phyloP scores from a whole-genome alignment of 148 eudicot species.

The Rhododendron ovatum region DNA sequence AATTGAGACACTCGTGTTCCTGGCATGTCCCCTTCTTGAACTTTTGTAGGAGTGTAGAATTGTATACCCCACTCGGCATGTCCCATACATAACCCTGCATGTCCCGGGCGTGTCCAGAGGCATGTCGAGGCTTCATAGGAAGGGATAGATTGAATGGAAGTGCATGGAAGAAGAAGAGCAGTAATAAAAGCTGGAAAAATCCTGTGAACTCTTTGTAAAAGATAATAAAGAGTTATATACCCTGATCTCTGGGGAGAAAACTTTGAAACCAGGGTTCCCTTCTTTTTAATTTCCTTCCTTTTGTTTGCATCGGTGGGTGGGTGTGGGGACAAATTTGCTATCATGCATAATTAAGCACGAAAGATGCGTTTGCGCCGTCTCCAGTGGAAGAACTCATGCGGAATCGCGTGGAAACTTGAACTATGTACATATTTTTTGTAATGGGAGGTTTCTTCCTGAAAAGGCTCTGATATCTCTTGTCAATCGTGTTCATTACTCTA shows the following conservation, averaged over 20 bases:
- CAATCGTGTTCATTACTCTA: neutral
- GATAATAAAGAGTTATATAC: too few relatives aligned
- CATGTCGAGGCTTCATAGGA: too few relatives aligned
- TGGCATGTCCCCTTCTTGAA: neutral
- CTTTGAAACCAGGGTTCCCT: too few relatives aligned
- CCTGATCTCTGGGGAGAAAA: too few relatives aligned
- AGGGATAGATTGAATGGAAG: too few relatives aligned
- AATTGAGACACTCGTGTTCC: neutral
- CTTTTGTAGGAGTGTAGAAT: neutral
- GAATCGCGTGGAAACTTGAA: neutral
- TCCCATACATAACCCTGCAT: neutral
- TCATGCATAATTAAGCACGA: neutral
- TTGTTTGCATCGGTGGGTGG: too few relatives aligned
- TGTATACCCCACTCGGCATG: neutral
- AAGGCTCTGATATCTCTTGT: neutral
- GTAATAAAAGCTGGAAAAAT: neutral
- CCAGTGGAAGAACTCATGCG: neutral
- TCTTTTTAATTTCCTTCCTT: too few relatives aligned
- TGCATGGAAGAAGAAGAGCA: neutral
- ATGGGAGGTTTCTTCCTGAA: neutral
- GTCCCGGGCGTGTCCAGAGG: neutral
- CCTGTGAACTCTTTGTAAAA: neutral
- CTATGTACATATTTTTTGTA: neutral
- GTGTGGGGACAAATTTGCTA: too few relatives aligned
- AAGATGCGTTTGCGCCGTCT: neutral